Conservation (phyloP, 2,329 filamentous ascomycete species). For the Penicillium hordei region DNA sequence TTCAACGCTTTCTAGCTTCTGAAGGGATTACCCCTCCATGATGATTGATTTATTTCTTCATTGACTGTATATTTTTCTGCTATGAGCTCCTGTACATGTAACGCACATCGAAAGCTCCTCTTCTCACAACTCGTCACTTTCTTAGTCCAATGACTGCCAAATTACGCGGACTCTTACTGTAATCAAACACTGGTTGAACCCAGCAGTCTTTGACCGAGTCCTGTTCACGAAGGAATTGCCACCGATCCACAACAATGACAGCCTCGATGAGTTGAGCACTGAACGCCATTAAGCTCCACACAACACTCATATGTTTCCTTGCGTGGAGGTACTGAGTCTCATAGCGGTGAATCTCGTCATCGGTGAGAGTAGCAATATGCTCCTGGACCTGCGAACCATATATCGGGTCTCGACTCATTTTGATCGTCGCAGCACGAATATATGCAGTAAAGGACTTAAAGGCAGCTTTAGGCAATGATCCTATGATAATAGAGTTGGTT, state of each 20-base stretch:
- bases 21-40: too few species aligned
- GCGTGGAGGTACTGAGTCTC: slow-evolving; percentile 62
- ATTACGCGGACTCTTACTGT: slow-evolving; percentile 80
- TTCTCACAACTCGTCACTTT: slow-evolving; percentile 43
- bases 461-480: slow-evolving; percentile 75
- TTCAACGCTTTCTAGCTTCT: too few species aligned
- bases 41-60: too few species aligned
- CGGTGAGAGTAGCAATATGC: slow-evolving; percentile 67
- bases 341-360: slow-evolving; percentile 73
- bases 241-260: slow-evolving; percentile 85
- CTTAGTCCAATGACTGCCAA: slow-evolving; percentile 91
- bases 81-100: background rate
- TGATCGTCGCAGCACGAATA: slow-evolving; percentile 74
- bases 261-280: slow-evolving; percentile 90
- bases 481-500: slow-evolving; percentile 76
- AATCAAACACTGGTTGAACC: slow-evolving; percentile 94
- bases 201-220: slow-evolving; percentile 71
- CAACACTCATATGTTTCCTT: slow-evolving; percentile 78
- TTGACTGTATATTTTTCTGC: background rate
- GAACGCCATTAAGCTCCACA: slow-evolving; percentile 96
- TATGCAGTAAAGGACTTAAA: slow-evolving; percentile 76
- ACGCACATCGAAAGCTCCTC: background rate
- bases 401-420: slow-evolving; percentile 64
- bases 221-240: slow-evolving; percentile 81
- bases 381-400: slow-evolving; percentile 62